A percentile compares a stretch with the other conserved stretches of the same genome.
Evolutionary conservation across 441 rosid genomes (phyloP).

Genomic region (Corymbia citriodora): DNA sequence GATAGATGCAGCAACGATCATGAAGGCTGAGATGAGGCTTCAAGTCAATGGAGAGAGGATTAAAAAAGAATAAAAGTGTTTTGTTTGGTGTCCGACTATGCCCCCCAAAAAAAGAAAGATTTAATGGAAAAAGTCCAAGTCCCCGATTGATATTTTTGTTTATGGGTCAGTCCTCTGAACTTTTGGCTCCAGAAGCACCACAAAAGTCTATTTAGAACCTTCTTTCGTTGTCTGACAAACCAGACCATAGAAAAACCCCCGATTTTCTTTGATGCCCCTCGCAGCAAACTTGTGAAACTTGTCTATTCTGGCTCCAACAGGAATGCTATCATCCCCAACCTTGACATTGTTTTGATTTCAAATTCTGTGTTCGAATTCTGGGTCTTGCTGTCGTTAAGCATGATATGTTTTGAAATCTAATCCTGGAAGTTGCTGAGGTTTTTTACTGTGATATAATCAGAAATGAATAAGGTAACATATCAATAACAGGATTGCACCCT

Average conservation of each 20-base stretch:
- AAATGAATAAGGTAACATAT: not conserved
- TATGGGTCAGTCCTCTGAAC: not conserved
- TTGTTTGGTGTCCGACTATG: not conserved
- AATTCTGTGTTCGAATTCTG: not conserved
- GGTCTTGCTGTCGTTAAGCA: not conserved
- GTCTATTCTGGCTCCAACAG: not conserved
- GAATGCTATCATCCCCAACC: not conserved
- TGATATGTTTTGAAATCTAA: not conserved
- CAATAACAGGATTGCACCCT: not conserved
- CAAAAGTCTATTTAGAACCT: not conserved
- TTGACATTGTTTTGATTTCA: not conserved
- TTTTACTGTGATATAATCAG: not conserved
- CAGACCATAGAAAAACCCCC: not conserved
- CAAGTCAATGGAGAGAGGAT: not conserved
- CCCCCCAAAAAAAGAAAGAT: not conserved
- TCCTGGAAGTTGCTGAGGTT: not conserved
- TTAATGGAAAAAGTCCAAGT: not conserved
- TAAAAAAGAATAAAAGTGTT: not conserved
- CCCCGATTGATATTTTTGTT: not conserved
- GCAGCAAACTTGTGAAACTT: not conserved
- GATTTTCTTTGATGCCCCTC: not conserved
- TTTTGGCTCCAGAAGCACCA: not conserved
- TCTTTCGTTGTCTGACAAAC: not conserved
- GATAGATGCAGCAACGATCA: not conserved
- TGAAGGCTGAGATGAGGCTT: not conserved